Evolutionary conservation across 2,329 filamentous ascomycete genomes (phyloP).

Genomic region (Setomelanomma holmii): DNA sequence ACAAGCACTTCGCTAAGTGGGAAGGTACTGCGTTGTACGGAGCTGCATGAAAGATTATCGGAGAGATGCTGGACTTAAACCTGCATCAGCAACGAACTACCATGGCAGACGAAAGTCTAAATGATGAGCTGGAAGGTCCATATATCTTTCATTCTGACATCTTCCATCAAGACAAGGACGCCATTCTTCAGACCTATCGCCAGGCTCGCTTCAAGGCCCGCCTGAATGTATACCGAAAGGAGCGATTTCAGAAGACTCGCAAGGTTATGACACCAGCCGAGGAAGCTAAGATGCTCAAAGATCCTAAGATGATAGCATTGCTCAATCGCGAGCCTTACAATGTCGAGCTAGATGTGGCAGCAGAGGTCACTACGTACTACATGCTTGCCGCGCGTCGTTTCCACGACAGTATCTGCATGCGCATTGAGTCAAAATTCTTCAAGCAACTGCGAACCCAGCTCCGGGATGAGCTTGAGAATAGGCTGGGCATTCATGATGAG

Average conservation of each 20-base stretch:
- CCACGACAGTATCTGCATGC: conserved; percentile 59
- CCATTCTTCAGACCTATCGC: conserved; percentile 26
- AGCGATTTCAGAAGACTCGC: conserved; percentile 14
- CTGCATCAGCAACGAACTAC: conserved; percentile 31
- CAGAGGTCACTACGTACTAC: conserved; percentile 73
- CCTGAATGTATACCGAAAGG: conserved; percentile 34
- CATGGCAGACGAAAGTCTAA: conserved; percentile 33
- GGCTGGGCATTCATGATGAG: conserved; percentile 28
- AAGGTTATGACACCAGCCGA: conserved; percentile 30
- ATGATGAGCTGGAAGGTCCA: conserved; percentile 44
- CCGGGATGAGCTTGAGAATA: conserved; percentile 31
- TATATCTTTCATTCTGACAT: conserved; percentile 40
- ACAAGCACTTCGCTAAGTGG: conserved; percentile 38
- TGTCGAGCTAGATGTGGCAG: conserved; percentile 67
- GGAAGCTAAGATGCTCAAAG: conserved; percentile 32
- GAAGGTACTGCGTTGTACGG: conserved; percentile 37
- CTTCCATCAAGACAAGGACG: conserved; percentile 23
- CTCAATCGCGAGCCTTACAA: conserved; percentile 66
- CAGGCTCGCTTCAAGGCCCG: conserved; percentile 36
- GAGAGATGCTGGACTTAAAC: conserved; percentile 32
- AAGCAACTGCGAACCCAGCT: conserved; percentile 28
- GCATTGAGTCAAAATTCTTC: conserved; percentile 48
- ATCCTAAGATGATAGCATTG: conserved; percentile 25
- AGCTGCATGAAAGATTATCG: conserved; percentile 29
- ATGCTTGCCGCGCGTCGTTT: conserved; percentile 70